phyloP scores from a whole-genome alignment of 805 yeast genomes.

The Candida ipomoeae region DNA sequence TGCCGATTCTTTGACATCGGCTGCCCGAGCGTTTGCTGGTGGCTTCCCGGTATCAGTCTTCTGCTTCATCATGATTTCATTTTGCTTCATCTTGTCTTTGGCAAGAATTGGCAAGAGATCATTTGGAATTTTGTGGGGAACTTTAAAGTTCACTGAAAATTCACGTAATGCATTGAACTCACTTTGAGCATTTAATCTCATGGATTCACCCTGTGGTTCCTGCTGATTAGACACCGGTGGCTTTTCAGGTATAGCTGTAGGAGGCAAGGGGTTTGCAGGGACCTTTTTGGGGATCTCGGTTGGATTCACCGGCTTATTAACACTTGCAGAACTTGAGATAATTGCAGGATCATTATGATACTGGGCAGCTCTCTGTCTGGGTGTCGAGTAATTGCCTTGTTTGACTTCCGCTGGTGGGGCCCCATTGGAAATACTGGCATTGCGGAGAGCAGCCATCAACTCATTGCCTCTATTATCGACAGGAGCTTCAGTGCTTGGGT shows the following conservation, averaged over 20 bases:
- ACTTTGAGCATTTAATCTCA: constrained; percentile 48
- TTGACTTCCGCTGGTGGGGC: constrained; percentile 14
- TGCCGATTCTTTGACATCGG: constrained; percentile 5
- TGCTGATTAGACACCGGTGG: constrained; percentile 2
- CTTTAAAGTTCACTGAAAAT: constrained; percentile 77
- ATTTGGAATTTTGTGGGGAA: constrained; percentile 55
- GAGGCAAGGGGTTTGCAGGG: constrained; percentile 15
- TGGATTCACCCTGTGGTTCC: constrained; percentile 30
- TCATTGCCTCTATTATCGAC: constrained; percentile 56
- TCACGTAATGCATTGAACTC: constrained; percentile 69
- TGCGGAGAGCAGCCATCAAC: constrained; percentile 45
- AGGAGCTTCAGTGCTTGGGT: neutral
- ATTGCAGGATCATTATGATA: constrained; percentile 65
- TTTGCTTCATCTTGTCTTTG: constrained; percentile 63
- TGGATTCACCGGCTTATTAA: constrained; percentile 14
- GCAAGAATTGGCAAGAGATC: constrained; percentile 68
- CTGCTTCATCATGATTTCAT: constrained; percentile 49
- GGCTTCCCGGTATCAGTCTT: constrained; percentile 8
- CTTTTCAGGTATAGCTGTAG: constrained; percentile 8
- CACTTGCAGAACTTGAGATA: constrained; percentile 47
- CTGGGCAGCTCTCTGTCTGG: constrained; percentile 50
- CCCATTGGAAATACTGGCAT: constrained; percentile 23
- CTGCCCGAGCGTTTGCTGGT: neutral
- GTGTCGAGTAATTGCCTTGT: constrained; percentile 49
- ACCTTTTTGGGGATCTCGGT: neutral